Evolutionary conservation across 2,329 filamentous ascomycete species (phyloP), one percentile per base, ranked within the genome.

Genomic region (Ophiostoma australiae): DNA sequence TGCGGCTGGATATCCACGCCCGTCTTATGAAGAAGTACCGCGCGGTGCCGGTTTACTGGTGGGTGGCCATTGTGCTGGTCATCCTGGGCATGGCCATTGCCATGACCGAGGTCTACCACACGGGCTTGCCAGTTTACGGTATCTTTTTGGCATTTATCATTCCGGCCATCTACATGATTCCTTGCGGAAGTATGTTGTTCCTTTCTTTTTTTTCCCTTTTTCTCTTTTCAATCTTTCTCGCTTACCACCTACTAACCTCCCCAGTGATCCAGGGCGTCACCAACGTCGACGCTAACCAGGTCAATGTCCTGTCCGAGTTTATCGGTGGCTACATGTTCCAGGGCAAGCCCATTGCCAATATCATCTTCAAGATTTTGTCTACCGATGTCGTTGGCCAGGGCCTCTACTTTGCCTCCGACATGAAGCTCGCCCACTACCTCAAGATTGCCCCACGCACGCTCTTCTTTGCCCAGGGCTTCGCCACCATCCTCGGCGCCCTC

Each of bases 281-380:
- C 1, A 84, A 83, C 70, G 80, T 84, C 52, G 81, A 84, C 73
- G 83, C 85, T 6, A 84, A 81, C 2, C 79, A 48, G 20, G 44
- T 85, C 55, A 85, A 85, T 74, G 84, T 86, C 4, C 78, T 87
- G 8, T 83, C 84, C 55, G 84, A 86, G 76, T 83, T 86, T 58
- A 83, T 86, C 61, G 84, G 83, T 69, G 84, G 84, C n/a, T 82
- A 81, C 81, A 79, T 73, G 81, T 84, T 11, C 80, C 82, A 23
- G 37, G 84, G 84, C 39, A 84, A 85, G 69, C 83, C 83, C 0
- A 75, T 85, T 70, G 83, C 82, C 69, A 85, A 85, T 82, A 85
- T 84, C 78, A 84, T 81, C 74, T 85, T 86, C 80, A 86, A 85
- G 79, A 48, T 48, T 5, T 5, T 48, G 39, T 70, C 37, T 73